These are phyloP conservation scores for Zygoascus sp. DNA, from an alignment of 1,139 yeast species.

Conservation along the genomic window DNA sequence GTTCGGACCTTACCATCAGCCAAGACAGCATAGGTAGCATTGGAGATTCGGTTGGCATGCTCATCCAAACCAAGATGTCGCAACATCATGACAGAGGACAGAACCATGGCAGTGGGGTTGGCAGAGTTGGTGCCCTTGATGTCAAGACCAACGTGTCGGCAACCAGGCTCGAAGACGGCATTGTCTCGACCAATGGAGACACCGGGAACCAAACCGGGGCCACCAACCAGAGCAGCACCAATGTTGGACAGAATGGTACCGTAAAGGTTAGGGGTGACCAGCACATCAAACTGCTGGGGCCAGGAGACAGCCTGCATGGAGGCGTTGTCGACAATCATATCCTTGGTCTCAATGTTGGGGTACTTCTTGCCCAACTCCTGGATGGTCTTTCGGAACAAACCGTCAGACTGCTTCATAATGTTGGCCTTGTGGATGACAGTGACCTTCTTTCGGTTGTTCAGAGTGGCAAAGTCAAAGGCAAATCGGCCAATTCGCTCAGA, in stretches of 20 bases:
- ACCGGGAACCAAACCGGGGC: slow-evolving; percentile 98
- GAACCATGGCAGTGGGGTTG: slow-evolving; percentile 96
- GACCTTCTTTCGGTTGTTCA: slow-evolving; percentile 86
- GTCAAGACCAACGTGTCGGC: slow-evolving; percentile 98
- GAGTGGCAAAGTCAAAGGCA: slow-evolving; percentile 92
- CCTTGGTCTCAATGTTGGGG: slow-evolving; percentile 78
- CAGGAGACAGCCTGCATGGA: slow-evolving; percentile 98
- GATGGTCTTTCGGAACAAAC: slow-evolving; percentile 92
- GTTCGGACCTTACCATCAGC: slow-evolving; percentile 81
- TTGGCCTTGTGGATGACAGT: slow-evolving; percentile 99
- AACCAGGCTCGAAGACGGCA: slow-evolving; percentile 98
- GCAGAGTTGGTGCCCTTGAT: slow-evolving; percentile 92
- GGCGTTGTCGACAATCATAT: slow-evolving; percentile 97
- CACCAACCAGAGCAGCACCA: slow-evolving; percentile 98
- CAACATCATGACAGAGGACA: slow-evolving; percentile 82
- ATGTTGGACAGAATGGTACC: slow-evolving; percentile 96
- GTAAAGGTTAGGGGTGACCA: slow-evolving; percentile 96
- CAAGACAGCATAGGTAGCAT: slow-evolving; percentile 84
- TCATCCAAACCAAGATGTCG: slow-evolving; percentile 88
- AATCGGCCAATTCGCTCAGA: slow-evolving; percentile 97
- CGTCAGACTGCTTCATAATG: slow-evolving; percentile 98
- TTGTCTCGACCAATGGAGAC: slow-evolving; percentile 97
- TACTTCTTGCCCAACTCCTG: slow-evolving; percentile 87
- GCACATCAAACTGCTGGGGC: slow-evolving; percentile 96
- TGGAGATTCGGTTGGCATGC: slow-evolving; percentile 78